Base-by-base conservation (phyloP, 169 alveolate species). In the Sarcocystis neurona region DNA sequence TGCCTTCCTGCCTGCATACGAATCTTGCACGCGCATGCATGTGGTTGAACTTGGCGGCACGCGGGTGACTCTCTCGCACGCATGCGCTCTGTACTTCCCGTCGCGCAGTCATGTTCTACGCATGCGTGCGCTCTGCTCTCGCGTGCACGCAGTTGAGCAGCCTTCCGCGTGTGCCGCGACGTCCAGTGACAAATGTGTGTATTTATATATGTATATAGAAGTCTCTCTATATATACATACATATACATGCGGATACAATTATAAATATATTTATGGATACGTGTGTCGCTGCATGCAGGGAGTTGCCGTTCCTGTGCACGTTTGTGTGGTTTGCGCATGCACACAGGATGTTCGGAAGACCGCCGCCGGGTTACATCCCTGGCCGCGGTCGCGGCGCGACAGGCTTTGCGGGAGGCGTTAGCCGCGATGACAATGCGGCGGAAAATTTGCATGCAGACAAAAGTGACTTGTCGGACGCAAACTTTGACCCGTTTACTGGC, bases 361-460 rank as follows among this genome's bases (percentile, higher is more conserved):
- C 95, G 41, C 95, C 95, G 0, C 91, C 95, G 39, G 95, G 95
- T 34, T 94, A 95, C 85, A 90, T 91, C 37, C 96, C 97, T 32
- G 97, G 97, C 0, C 90, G 94, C 15, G 97, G 96, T 20, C 85
- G 96, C 44, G 97, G 97, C 47, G 96, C 93, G 37, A 96, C 94
- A 8, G 90, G 91, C 58, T 78, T 85, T 70, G 98, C 99, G 2
- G 99, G 99, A 15, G 98, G 99, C 70, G 98, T 98, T 12, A 98
- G 99, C 88, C 95, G 99, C 70, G 99, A 99, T 88, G 99, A 96
- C 53, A 94, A 94, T 30, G 94, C 94, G 44, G 95, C 95, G 43
- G 94, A 93, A 39, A 97, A 96, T 87, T 44, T 84, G 10, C 91
- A 87, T 46, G 85, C 90, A 37, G 94, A 95, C 75, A 96, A 95